phyloP scores from a whole-genome alignment of 176 grass and related monocot species.

The Phoenix roebelenii region DNA sequence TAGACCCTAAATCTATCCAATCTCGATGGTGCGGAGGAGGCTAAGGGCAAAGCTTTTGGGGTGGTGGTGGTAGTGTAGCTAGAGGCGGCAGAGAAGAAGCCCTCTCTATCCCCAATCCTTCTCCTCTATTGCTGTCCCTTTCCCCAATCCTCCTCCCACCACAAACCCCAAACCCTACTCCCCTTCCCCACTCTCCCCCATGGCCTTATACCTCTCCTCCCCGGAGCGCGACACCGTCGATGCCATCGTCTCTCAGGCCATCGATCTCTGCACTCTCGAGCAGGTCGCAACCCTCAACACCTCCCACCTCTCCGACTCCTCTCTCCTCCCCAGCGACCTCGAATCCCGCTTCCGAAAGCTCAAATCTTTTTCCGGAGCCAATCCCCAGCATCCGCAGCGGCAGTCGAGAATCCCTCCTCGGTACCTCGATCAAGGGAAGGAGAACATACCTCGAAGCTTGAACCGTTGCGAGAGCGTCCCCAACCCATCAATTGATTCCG shows the following conservation, averaged over 20 bases:
- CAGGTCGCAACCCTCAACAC: conserved; percentile 76
- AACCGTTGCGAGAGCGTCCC: neutral
- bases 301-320: conserved; percentile 43
- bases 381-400: no score
- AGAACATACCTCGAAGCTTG: conserved; percentile 1
- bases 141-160: no score
- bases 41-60: no score
- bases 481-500: conserved; percentile 5
- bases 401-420: no score
- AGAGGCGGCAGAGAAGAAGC: no score
- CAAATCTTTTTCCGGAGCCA: conserved; percentile 46
- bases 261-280: conserved; percentile 54
- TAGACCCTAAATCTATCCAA: no score
- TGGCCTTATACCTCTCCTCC: conserved; percentile 22
- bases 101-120: no score
- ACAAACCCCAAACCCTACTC: no score
- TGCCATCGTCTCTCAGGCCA: conserved; percentile 61
- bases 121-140: no score
- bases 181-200: neutral
- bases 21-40: no score
- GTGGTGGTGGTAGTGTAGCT: no score
- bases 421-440: no score
- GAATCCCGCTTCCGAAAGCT: conserved; percentile 84
- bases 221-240: conserved; percentile 30
- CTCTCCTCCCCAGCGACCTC: conserved; percentile 43